A percentile compares a stretch with the other conserved stretches of the same genome.
These are phyloP conservation scores for Poa annua DNA, from an alignment of 176 grass and related monocot genomes.

Conservation along the genomic window DNA sequence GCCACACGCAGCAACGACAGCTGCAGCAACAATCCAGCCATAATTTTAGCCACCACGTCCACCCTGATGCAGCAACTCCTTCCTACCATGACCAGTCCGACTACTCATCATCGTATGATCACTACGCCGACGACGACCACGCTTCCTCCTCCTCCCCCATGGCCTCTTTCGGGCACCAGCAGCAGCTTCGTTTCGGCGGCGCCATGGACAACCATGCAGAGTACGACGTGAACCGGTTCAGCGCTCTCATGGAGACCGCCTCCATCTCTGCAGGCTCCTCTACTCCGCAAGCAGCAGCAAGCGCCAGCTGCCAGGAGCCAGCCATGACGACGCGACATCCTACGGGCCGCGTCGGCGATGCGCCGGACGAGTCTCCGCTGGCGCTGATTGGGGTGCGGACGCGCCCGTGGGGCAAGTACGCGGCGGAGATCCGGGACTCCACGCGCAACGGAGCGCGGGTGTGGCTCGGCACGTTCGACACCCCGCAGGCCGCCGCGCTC, in stretches of 20 bases:
- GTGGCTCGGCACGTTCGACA: constrained; percentile 74
- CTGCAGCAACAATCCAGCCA: background rate
- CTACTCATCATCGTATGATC: background rate
- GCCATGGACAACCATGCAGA: background rate
- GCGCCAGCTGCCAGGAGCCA: background rate
- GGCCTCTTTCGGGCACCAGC: background rate
- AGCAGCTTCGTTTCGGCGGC: constrained; percentile 22
- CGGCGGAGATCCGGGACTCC: constrained; percentile 60
- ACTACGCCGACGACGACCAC: background rate
- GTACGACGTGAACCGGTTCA: background rate
- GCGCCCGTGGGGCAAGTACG: constrained; percentile 65
- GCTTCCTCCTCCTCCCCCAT: background rate
- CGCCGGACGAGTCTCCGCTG: background rate
- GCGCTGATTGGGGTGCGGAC: constrained; percentile 35
- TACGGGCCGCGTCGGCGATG: background rate
- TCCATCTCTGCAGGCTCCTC: background rate
- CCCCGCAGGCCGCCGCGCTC: constrained; percentile 60
- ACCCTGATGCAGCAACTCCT: background rate
- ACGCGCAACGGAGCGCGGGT: constrained; percentile 46
- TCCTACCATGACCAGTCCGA: background rate
- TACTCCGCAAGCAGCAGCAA: background rate
- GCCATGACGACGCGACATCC: background rate
- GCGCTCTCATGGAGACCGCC: background rate
- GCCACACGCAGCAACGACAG: background rate
- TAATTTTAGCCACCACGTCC: background rate